Percentiles rank a stretch among this genome's conserved stretches.
Evolutionary conservation across 306 rosid species (phyloP).

Genomic region (Pueraria montana): DNA sequence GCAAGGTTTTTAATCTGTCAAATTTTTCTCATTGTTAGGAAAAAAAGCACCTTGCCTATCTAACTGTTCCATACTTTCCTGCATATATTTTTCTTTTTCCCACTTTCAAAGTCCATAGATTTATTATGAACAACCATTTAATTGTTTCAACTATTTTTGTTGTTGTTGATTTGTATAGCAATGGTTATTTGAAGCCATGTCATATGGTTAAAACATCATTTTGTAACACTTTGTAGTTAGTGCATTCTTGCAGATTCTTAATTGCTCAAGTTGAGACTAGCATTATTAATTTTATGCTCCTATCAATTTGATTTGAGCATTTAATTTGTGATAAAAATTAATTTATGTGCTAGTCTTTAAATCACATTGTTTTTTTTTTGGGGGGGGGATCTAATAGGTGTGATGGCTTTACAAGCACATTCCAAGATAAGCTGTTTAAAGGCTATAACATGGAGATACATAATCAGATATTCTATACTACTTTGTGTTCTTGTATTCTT

Average conservation of each 20-base stretch:
- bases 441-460: constrained; percentile 44
- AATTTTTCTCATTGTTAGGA: constrained; percentile 12
- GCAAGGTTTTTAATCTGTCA: constrained; percentile 2
- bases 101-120: not conserved
- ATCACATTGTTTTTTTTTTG: not conserved
- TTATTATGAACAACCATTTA: not conserved
- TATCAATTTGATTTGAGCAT: not conserved
- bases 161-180: not conserved
- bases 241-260: not conserved
- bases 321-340: not conserved
- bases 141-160: not conserved
- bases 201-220: constrained; percentile 5
- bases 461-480: constrained; percentile 40
- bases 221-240: not conserved
- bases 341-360: not conserved
- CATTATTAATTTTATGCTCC: not conserved
- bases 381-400: constrained; percentile 40
- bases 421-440: constrained; percentile 42
- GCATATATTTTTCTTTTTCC: constrained; percentile 7
- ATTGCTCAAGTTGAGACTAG: not conserved
- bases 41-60: not conserved
- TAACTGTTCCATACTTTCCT: not conserved
- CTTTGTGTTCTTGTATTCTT: constrained; percentile 41
- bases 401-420: constrained; percentile 41
- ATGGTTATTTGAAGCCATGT: not conserved